Evolutionary conservation across 305 asterid species (phyloP), one percentile per base, ranked within the genome.

Genomic region (Fraxinus velutina): DNA sequence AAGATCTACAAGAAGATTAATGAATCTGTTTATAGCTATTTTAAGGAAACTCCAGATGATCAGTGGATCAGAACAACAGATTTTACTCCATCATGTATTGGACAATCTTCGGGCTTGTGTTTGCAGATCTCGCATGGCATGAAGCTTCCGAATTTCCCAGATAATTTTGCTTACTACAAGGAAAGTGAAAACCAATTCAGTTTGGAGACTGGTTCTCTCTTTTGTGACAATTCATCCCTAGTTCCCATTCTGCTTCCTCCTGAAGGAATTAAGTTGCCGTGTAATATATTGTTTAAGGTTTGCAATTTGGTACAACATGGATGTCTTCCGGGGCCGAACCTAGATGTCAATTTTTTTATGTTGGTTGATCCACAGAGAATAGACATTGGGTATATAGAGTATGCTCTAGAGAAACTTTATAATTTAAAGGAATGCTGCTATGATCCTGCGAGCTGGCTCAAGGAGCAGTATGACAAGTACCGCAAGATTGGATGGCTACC

Each of bases 21-120:
- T 1, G 82, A 5, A 15, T 89, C 92, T 15, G 1, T 21, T 8
- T 78, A 42, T 68, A 78, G 88, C 89, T 93, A 24, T 79, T 91
- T 0, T 52, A 29, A 0, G 82, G 91, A 90, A 39, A 77, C 88
- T 52, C 90, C 87, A 29, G 97, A 95, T 78, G 98, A 92, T 33
- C 98, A 91, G 78, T 95, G 97, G 97, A 84, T 92, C 37, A 89
- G 99, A 85, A 93, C 99, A 4, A 92, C 96, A 5, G 98, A 95
- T 82, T 95, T 92, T 78, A 89, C 99, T 37, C 78, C 82, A 52
- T 88, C 86, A 15, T 83, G 84, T 66, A 92, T 93, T 6, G 99
- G 99, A 50, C 97, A 92, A 64, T 91, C 99, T 78, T 92, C 99
- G 19, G 92, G 96, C 27, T 36, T 95, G 78, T 94, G 97, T 77